Conservation (phyloP, 495 filamentous ascomycete genomes). For the Rhypophila decipiens region DNA sequence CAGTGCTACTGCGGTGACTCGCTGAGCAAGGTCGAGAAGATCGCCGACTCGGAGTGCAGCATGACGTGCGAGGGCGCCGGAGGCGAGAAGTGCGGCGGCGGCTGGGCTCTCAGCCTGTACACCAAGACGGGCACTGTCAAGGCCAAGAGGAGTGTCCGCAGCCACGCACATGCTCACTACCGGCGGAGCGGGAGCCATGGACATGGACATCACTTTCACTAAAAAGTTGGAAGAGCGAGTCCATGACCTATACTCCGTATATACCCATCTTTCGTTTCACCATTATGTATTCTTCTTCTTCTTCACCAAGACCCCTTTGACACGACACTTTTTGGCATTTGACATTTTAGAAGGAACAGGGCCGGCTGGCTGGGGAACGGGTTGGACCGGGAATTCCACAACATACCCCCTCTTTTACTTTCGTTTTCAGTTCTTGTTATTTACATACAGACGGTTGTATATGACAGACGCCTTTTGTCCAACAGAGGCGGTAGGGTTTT, state of each 20-base stretch:
- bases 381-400: background rate
- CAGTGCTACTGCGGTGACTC: slow-evolving; percentile 60
- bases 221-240: background rate
- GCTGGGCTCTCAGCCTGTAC: slow-evolving; percentile 35
- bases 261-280: background rate
- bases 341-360: background rate
- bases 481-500: no score
- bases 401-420: background rate
- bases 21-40: slow-evolving; percentile 27
- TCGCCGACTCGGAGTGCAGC: slow-evolving; percentile 37
- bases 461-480: no score
- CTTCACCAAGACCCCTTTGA: no score
- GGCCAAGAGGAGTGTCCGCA: slow-evolving; percentile 14
- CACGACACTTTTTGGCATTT: background rate
- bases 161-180: slow-evolving; percentile 1
- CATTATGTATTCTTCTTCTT: no score
- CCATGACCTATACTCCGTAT: background rate
- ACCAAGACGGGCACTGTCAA: slow-evolving; percentile 23
- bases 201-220: no score
- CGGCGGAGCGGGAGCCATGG: background rate
- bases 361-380: background rate
- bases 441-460: background rate
- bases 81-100: slow-evolving; percentile 40
- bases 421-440: background rate
- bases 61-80: slow-evolving; percentile 40